A percentile compares a stretch with the other conserved stretches of the same genome.
These are phyloP conservation scores for Sclerotinia trifoliorum DNA, from an alignment of 2,329 filamentous ascomycete genomes.

Conservation along the genomic window DNA sequence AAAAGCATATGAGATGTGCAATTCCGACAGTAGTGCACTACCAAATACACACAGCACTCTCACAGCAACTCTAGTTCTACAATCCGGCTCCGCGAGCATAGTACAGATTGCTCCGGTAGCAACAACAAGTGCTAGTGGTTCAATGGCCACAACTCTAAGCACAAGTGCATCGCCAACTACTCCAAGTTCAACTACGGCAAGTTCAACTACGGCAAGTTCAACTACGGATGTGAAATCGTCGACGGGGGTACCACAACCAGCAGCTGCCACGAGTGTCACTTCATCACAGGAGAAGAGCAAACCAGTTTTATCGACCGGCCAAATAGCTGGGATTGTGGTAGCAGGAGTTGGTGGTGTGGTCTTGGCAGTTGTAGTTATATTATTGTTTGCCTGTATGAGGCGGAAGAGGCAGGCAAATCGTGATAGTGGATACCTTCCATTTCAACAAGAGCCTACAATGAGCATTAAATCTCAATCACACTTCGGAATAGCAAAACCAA, in stretches of 20 bases:
- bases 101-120: constrained; percentile 36
- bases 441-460: constrained; percentile 35
- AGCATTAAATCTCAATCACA: constrained; percentile 27
- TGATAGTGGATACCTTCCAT: constrained; percentile 40
- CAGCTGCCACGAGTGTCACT: constrained; percentile 25
- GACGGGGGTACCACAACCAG: constrained; percentile 7
- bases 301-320: constrained; percentile 34
- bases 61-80: constrained; percentile 54
- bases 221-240: constrained; percentile 24
- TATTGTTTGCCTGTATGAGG: constrained; percentile 41
- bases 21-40: constrained; percentile 49
- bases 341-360: constrained; percentile 52
- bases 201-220: constrained; percentile 24
- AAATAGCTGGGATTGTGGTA: constrained; percentile 58
- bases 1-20: constrained; percentile 59
- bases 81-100: constrained; percentile 42
- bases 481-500: constrained; percentile 15
- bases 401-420: constrained; percentile 35
- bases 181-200: constrained; percentile 25
- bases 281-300: constrained; percentile 24
- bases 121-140: constrained; percentile 24
- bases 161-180: constrained; percentile 21
- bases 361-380: constrained; percentile 49
- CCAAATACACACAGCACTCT: constrained; percentile 58
- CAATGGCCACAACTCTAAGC: constrained; percentile 28